Base-by-base conservation (phyloP, 805 yeast species). In the Isabelozyma heimii region DNA sequence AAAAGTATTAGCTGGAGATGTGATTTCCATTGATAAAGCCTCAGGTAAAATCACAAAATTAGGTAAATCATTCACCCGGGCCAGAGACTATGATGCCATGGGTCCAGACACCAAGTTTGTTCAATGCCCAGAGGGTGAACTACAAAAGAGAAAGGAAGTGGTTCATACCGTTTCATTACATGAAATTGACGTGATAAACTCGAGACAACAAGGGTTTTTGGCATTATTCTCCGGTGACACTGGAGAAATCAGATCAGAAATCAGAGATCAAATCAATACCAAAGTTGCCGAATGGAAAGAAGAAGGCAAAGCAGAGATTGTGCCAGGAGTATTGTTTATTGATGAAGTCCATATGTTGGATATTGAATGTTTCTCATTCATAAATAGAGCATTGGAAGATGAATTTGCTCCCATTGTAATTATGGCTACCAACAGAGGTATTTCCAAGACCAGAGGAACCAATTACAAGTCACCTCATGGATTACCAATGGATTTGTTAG, bases 291-390 rank as follows among this genome's bases (percentile, higher is more conserved):
- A 94, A 72, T 94, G 97, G 96, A 90, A 88, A 62, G 98, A 94
- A 72, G 98, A 94, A 76, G 98, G 99, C 51, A 94, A 94, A 69
- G 99, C 99, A 9, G 95, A 92, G 66, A 90, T 94, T 55, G 90
- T 90, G 40, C 98, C 99, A 12, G 99, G 99, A 60, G 99, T 94
- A 20, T 76, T 94, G 59, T 94, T 94, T 70, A 94, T 94, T 59
- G 99, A 94, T 71, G 99, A 94, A 74, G 98, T 91, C 41, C 95
- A 94, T 73, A 94, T 94, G 99, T 79, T 94, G 60, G 99, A 94
- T 66, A 86, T 94, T 54, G 99, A 94, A 76, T 89, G 96, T 66
- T 94, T 94, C 75, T 89, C 99, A 10, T 94, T 89, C 67, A 76
- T 94, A 61, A 94, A 94, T 76, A 81, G 97, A 57, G 99, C 99